A percentile compares a stretch with the other conserved stretches of the same genome.
Evolutionary conservation across 768 basidiomycete genomes (phyloP).

Genomic region (Hemileccinum rubropunctum): DNA sequence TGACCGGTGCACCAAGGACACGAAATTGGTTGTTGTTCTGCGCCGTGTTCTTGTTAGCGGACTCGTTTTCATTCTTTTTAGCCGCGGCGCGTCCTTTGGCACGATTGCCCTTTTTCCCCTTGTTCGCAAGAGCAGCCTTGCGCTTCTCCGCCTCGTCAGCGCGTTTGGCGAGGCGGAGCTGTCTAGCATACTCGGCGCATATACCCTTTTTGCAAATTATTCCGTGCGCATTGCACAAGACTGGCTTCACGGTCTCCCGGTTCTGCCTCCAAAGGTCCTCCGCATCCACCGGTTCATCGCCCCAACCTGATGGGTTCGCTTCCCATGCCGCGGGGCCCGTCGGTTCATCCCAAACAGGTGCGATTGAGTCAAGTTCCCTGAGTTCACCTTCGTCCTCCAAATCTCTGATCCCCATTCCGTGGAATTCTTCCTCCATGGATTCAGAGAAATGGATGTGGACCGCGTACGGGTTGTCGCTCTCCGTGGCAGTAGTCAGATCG

Average conservation of each 20-base stretch:
- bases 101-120: slow-evolving; percentile 20
- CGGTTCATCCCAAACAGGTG: slow-evolving; percentile 21
- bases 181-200: slow-evolving; percentile 32
- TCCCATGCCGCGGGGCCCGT: slow-evolving; percentile 1
- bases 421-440: slow-evolving; percentile 29
- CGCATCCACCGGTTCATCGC: slow-evolving; percentile 19
- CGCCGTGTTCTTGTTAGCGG: not conserved
- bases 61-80: slow-evolving; percentile 10
- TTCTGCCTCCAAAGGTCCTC: slow-evolving; percentile 20
- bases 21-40: slow-evolving; percentile 21
- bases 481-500: slow-evolving; percentile 21
- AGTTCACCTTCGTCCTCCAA: slow-evolving; percentile 11
- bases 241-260: slow-evolving; percentile 7
- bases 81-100: slow-evolving; percentile 7
- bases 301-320: slow-evolving; percentile 5
- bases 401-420: slow-evolving; percentile 20
- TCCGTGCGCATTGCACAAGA: slow-evolving; percentile 32
- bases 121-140: slow-evolving; percentile 12
- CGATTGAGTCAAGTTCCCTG: slow-evolving; percentile 23
- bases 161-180: slow-evolving; percentile 18
- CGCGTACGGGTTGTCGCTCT: slow-evolving; percentile 23
- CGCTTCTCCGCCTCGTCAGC: slow-evolving; percentile 19
- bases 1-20: slow-evolving; percentile 31
- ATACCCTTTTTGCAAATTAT: slow-evolving; percentile 37
- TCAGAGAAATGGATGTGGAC: slow-evolving; percentile 24